phyloP scores from a whole-genome alignment of 2,329 filamentous ascomycete species.

The Aspergillus japonicus region DNA sequence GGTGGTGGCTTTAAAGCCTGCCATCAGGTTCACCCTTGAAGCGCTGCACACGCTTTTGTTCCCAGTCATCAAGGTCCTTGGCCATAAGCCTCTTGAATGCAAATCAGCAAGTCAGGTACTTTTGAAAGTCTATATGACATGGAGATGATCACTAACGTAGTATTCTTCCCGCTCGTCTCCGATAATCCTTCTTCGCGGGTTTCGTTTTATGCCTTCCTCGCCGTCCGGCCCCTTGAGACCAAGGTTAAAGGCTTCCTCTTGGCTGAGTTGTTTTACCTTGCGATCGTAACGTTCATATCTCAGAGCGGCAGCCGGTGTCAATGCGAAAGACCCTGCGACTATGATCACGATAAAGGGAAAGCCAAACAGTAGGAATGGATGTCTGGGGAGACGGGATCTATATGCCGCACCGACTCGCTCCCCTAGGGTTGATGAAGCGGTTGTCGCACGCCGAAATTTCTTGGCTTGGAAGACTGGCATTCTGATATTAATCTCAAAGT shows the following conservation, averaged over 20 bases:
- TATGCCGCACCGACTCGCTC: constrained; percentile 73
- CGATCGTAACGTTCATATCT: constrained; percentile 92
- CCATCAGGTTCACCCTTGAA: constrained; percentile 89
- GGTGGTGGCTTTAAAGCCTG: constrained; percentile 56
- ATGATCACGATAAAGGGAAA: constrained; percentile 89
- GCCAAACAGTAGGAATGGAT: constrained; percentile 90
- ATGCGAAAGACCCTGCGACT: constrained; percentile 85
- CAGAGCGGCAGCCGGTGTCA: constrained; percentile 90
- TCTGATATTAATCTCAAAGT: constrained; percentile 8
- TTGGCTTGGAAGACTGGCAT: constrained; percentile 69
- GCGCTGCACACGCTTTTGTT: constrained; percentile 90
- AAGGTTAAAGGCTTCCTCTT: constrained; percentile 82
- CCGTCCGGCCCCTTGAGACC: constrained; percentile 64
- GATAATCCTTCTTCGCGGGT: constrained; percentile 44
- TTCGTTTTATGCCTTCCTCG: constrained; percentile 71
- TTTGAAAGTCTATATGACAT: background rate
- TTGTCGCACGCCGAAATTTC: constrained; percentile 63
- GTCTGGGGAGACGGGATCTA: constrained; percentile 69
- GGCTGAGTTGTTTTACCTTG: constrained; percentile 78
- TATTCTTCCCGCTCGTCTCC: constrained; percentile 49
- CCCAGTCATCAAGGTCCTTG: constrained; percentile 93
- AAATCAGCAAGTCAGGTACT: background rate
- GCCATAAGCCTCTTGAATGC: constrained; percentile 67
- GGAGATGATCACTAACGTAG: constrained; percentile 36
- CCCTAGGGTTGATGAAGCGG: constrained; percentile 53